Evolutionary conservation across 176 grass and related monocot species (phyloP), one percentile per base, ranked within the genome.

Genomic region (Rhynchospora tenuis): DNA sequence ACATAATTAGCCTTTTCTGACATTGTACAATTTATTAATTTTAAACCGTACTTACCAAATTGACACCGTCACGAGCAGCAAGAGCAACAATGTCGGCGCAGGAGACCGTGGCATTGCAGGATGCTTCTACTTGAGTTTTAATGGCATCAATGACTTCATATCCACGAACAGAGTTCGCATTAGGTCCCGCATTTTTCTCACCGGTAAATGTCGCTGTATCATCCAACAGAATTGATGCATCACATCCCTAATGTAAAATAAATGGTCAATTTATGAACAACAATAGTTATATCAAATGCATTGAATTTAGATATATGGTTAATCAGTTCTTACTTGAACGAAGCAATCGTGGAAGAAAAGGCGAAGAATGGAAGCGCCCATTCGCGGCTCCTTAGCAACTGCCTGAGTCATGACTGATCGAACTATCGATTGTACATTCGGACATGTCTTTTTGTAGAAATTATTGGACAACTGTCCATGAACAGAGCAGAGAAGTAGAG

Each of bases 261-360:
- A 57, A 56, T 55, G 7, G 22, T 85, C 70, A 78, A 68, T 28
- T 31, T 44, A 85, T 20, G 42, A 83, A 17, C 6, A 13, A 73
- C 12, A 13, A 1, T 66, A 69, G 1, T 2, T 57, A 83, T 2
- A 29, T 31, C 58, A 31, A 71, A 33, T 12, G 26, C 17, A 66
- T 52, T 72, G 28, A 1, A 23, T 46, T 47, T 64, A 48, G 2
- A 16, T 19, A 65, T 6, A 17, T n/a, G n/a, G 5, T 55, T 52
- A 17, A 51, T 2, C 16, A 12, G 33, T 38, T 24, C 79, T 75
- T 71, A 89, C 88, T 71, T 91, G 90, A 31, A 87, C 87, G 59
- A 94, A 94, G 84, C 92, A 94, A 70, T 91, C 92, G 45, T 94
- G 89, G 86, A 94, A 94, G 84, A 89, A 91, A 57, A 94, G 78